Evolutionary conservation across 805 yeast genomes (phyloP).

Genomic region (Grigorovia humatica): DNA sequence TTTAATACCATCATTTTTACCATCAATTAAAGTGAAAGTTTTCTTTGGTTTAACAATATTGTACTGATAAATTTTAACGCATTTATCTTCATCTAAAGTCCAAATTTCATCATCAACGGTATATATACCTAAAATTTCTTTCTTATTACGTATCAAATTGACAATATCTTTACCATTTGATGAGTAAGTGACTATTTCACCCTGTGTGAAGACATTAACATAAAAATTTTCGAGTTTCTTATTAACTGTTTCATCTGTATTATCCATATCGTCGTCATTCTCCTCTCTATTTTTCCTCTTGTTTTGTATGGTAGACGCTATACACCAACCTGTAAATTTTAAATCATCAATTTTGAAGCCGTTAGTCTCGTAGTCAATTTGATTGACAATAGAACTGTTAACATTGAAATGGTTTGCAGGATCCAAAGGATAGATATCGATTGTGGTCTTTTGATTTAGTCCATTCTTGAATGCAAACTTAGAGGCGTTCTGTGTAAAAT

Average conservation of each 20-base stretch:
- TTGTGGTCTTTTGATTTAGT: constrained; percentile 26
- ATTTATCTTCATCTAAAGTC: constrained; percentile 25
- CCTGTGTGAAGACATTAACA: constrained; percentile 22
- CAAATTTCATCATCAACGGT: constrained; percentile 29
- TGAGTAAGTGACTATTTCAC: constrained; percentile 26
- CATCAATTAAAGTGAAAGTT: constrained; percentile 27
- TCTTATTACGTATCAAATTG: constrained; percentile 28
- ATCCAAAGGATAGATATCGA: constrained; percentile 27
- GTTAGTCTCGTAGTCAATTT: constrained; percentile 25
- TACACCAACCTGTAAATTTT: constrained; percentile 22
- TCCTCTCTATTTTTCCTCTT: constrained; percentile 19
- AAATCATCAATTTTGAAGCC: constrained; percentile 22
- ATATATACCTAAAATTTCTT: constrained; percentile 29
- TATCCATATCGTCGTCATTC: constrained; percentile 3
- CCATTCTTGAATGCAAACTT: constrained; percentile 27
- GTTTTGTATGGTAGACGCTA: constrained; percentile 3
- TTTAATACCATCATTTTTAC: constrained; percentile 23
- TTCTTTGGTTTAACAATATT: constrained; percentile 27
- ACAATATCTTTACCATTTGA: constrained; percentile 28
- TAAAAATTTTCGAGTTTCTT: constrained; percentile 17
- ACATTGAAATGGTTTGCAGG: constrained; percentile 15
- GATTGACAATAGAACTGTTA: constrained; percentile 23
- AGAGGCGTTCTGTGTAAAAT: constrained; percentile 23
- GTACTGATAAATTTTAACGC: constrained; percentile 26
- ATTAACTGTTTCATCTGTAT: constrained; percentile 2